Evolutionary conservation across 352 stramenopile genomes (phyloP), one percentile per base, ranked within the genome.

Genomic region (Pythium apleroticum): DNA sequence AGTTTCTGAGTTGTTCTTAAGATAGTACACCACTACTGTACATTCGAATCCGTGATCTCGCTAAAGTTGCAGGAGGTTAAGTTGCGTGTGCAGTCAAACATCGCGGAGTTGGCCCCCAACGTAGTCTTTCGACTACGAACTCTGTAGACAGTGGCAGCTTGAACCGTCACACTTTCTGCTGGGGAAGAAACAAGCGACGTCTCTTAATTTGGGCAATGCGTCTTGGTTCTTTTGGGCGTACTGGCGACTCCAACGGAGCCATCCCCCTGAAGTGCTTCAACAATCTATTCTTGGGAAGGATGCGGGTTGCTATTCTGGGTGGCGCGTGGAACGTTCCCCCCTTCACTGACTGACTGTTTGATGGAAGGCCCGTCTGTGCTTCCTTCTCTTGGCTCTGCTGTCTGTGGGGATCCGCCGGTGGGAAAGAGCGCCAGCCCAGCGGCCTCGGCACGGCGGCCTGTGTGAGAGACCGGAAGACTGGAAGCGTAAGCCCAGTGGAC

Each of bases 151-250:
- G 43, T 50, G 43, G 43, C 43, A 27, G 20, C 43, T 50, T 30
- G 43, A 50, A 50, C 43, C 43, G 43, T 50, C 43, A 50, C 43
- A 50, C 43, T 30, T 50, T 50, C 43, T 50, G 43, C 11, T 14
- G 20, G 41, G n/a, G 43, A 50, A 50, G 43, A 50, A 50, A 41
- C 12, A 2, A 14, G 1, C 8, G n/a, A n/a, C n/a, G n/a, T n/a
- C n/a, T n/a, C 8, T 50, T 50, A 22, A 50, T 50, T 50, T 50
- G 43, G 43, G 43, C 17, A 0, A n/a, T 28, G 4, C 2, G 10
- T 50, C 43, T 50, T 50, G n/a, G 43, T 50, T 50, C 11, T 41
- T 41, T 41, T 41, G 9, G 35, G 35, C 35, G 10, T 41, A 20
- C 11, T 41, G 11, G 5, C 35, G 12, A 4, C 35, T 17, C 14